Conservation (phyloP, 257 asterid genomes). For the Penstemon newberryi region DNA sequence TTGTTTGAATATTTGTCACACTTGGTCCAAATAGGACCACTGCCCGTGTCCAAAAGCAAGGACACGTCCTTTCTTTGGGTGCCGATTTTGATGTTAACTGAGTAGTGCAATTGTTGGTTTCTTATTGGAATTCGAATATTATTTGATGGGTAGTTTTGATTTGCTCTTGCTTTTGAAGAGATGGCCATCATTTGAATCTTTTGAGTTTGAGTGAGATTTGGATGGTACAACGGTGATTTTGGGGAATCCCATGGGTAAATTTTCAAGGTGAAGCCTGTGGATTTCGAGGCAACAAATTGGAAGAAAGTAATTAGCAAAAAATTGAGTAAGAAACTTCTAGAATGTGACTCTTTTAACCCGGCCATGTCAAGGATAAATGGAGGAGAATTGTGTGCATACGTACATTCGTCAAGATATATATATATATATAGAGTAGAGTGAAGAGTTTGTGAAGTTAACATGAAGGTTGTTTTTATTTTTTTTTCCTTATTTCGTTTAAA, state of each 20-base stretch:
- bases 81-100: conserved; percentile 24
- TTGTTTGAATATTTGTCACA: not conserved
- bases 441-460: too few species aligned
- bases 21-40: conserved; percentile 27
- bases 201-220: conserved; percentile 28
- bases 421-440: too few species aligned
- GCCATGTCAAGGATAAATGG: conserved; percentile 15
- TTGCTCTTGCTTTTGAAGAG: conserved; percentile 23
- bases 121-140: conserved; percentile 10
- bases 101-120: conserved; percentile 10
- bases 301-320: not conserved
- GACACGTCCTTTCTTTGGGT: conserved; percentile 11
- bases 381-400: too few species aligned
- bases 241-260: conserved; percentile 38
- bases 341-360: conserved; percentile 2
- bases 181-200: conserved; percentile 24
- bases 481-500: too few species aligned
- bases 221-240: conserved; percentile 28
- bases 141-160: not conserved
- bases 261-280: conserved; percentile 24
- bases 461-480: too few species aligned
- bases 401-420: too few species aligned
- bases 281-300: not conserved
- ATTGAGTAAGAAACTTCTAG: not conserved
- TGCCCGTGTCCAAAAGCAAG: conserved; percentile 28